Percentiles rank a stretch among this genome's conserved stretches.
Evolutionary conservation across 2,329 filamentous ascomycete species (phyloP).

Genomic region (Epicoccum nigrum): DNA sequence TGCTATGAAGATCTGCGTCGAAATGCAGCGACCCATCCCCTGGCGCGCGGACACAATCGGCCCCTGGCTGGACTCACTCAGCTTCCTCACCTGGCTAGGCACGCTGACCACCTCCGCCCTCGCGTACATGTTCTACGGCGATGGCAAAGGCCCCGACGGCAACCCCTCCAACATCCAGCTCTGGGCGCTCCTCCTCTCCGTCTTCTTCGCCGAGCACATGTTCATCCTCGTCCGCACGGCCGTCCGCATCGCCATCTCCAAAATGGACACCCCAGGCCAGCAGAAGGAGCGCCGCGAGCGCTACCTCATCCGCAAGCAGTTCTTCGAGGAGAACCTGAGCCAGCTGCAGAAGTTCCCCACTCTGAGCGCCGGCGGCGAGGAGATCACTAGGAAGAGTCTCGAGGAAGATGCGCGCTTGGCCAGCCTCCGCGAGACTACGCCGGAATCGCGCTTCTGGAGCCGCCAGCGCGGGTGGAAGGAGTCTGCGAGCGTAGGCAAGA

Average conservation of each 20-base stretch:
- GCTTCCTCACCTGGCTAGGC: constrained; percentile 92
- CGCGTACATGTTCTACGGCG: constrained; percentile 83
- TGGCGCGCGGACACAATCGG: constrained; percentile 93
- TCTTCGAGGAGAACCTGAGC: constrained; percentile 75
- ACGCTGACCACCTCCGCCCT: constrained; percentile 86
- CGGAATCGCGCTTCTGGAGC: constrained; percentile 60
- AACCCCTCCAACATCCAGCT: constrained; percentile 72
- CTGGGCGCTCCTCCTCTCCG: constrained; percentile 80
- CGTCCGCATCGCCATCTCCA: constrained; percentile 75
- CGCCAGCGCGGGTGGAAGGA: constrained; percentile 58
- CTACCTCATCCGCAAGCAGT: constrained; percentile 78
- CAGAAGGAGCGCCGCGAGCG: constrained; percentile 85
- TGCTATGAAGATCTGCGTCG: constrained; percentile 89
- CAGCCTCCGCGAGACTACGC: constrained; percentile 50
- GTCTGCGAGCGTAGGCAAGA: constrained; percentile 57
- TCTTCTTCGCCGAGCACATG: constrained; percentile 86
- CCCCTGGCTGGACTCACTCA: constrained; percentile 84
- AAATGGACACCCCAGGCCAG: constrained; percentile 83
- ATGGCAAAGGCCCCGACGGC: constrained; percentile 68
- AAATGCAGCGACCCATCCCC: constrained; percentile 87
- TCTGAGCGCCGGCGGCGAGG: constrained; percentile 52
- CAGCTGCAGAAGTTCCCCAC: constrained; percentile 56
- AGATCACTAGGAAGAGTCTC: constrained; percentile 68
- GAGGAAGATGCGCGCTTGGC: constrained; percentile 62
- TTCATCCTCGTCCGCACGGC: constrained; percentile 79